Evolutionary conservation across 257 asterid species (phyloP), one percentile per base, ranked within the genome.

Genomic region (Solanum chiquidenum): DNA sequence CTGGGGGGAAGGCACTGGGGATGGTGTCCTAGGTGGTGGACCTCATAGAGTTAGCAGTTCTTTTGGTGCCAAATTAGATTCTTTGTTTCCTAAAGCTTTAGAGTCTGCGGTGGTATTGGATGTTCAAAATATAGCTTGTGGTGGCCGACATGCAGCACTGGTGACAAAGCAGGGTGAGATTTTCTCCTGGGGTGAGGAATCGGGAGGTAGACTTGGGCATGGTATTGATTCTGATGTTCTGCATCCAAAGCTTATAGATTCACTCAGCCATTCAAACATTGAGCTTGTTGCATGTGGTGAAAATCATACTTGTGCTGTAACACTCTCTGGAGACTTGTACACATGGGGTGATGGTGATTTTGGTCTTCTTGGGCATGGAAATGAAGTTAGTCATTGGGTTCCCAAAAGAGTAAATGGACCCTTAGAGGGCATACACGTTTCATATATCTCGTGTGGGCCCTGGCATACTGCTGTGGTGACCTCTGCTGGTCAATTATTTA

Each of bases 401-500:
- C 99, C 99, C n/a, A 96, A 93, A 90, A 92, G 93, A 92, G 97
- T 96, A 55, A 92, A 90, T 87, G 98, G 98, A 83, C 98, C 97
- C 62, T 91, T 96, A 71, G 98, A 93, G 86, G 99, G 99, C 86
- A 92, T 94, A 88, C 99, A 93, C 66, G 97, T 94, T 88, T 95
- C 98, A 76, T 93, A 93, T 21, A 93, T 96, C 90, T 91, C 98
- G 14, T 96, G 99, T 90, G 99, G 99, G 75, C 98, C 99, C 77
- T 96, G 99, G 99, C 97, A 96, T 91, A 96, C 98, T 88, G 98
- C 99, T 89, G 94, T 95, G 49, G 98, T 96, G 90, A 93, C 99
- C 86, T 96, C 98, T 86, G 94, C 99, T 40, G 99, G 99, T 85
- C 98, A 95, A 88, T 88, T 96, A 93, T 95, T 94, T 89, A 96